Conservation (phyloP, 129 eudicot species). For the Flaveria ramosissima region DNA sequence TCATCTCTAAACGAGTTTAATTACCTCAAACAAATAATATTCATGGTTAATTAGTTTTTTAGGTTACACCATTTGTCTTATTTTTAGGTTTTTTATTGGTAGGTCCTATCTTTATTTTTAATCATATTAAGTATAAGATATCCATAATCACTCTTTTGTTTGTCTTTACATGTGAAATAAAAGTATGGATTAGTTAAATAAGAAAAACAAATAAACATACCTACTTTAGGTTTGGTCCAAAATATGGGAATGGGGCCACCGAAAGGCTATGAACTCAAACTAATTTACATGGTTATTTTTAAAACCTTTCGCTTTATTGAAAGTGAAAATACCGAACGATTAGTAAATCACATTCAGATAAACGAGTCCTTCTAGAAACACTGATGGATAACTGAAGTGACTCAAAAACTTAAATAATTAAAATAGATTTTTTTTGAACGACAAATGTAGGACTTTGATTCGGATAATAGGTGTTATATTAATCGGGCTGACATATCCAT, state of each 20-base stretch:
- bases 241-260: constrained; percentile 51
- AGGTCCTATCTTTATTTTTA: neutral
- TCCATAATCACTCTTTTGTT: constrained; percentile 5
- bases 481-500: no score
- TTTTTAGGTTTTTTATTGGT: neutral
- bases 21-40: neutral
- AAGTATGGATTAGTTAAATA: neutral
- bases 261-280: constrained; percentile 55
- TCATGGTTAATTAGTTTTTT: neutral
- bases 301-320: constrained; percentile 28
- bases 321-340: constrained; percentile 2
- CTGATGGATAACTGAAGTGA: no score
- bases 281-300: constrained; percentile 30
- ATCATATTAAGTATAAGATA: neutral
- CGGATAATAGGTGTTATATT: no score
- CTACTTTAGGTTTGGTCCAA: constrained; percentile 19
- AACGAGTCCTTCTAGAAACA: neutral
- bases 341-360: neutral
- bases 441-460: no score
- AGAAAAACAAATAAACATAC: constrained; percentile 21
- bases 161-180: neutral
- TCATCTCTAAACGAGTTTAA: neutral
- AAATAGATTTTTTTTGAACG: no score
- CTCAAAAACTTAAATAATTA: no score
- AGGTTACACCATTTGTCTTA: neutral